A percentile compares a stretch with the other conserved stretches of the same genome.
Evolutionary conservation across 1,284 basidiomycete species (phyloP).

Genomic region (Cryptococcus sp.): DNA sequence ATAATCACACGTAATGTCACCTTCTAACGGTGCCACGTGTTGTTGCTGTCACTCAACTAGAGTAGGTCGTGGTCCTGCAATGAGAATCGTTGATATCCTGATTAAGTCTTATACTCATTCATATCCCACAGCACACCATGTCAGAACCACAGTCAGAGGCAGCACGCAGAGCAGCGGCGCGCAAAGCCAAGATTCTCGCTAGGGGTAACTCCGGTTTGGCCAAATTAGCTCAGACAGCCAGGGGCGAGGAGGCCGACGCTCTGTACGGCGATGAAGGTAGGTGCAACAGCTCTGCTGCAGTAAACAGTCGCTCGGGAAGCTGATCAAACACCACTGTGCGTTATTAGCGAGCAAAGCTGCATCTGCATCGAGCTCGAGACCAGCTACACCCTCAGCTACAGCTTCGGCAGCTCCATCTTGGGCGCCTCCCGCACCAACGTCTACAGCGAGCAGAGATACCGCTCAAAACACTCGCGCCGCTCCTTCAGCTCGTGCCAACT

Average conservation of each 20-base stretch:
- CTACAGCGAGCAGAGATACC: not conserved
- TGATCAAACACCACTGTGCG: no score
- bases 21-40: no score
- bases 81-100: no score
- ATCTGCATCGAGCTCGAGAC: conserved; percentile 6
- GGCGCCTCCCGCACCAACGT: conserved; percentile 18
- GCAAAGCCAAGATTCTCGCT: conserved; percentile 54
- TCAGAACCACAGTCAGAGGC: conserved; percentile 39
- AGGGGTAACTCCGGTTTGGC: conserved; percentile 49
- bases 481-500: conserved; percentile 5
- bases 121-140: conserved; percentile 19
- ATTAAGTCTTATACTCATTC: no score
- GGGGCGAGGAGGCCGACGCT: conserved; percentile 47
- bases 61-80: no score
- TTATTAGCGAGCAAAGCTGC: conserved; percentile 2
- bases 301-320: no score
- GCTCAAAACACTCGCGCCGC: conserved; percentile 1
- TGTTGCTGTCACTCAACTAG: no score
- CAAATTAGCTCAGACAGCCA: conserved; percentile 50
- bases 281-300: conserved; percentile 2
- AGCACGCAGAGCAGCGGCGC: conserved; percentile 49
- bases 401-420: conserved; percentile 19
- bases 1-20: no score
- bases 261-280: conserved; percentile 44
- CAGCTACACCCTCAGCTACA: conserved; percentile 5